Evolutionary conservation across 176 grass and related monocot genomes (phyloP), one percentile per base, ranked within the genome.

Genomic region (Alopecurus myosuroides): DNA sequence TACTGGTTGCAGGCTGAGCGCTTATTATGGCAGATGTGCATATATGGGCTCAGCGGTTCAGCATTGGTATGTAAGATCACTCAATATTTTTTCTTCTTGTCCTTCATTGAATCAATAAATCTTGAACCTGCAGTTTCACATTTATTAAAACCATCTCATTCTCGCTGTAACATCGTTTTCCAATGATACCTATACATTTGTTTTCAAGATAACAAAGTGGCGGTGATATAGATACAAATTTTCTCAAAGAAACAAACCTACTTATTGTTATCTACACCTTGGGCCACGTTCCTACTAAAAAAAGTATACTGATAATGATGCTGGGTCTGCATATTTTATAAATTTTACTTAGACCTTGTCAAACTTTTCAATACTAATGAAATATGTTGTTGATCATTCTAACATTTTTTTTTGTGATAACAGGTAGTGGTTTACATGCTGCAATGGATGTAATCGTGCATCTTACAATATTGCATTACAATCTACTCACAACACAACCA

Each of bases 1-100:
- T 91, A 94, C 62, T 97, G 92, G 95, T 48, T 48, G 45, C 45
- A 48, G 45, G 14, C 45, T 45, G 0, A 45, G 42, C n/a, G 42
- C 2, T 45, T 13, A 45, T 45, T 45, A 45, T 45, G 42, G 45
- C 45, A 48, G 13, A 48, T 48, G 45, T 1, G 3, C 4, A 15
- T 48, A 48, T 14, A 5, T 18, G 13, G 15, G 13, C 60, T 63
- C 15, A 63, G 3, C 0, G 60, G 34, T 29, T 19, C 61, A 63
- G 17, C 18, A 34, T 3, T 12, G 45, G 45, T 48, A 48, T 48
- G 45, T 17, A 48, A 48, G 45, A 48, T 48, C 14, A 17, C 45
- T 48, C 45, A 1, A 4, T 48, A 65, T 34, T 19, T 33, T 65
- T 19, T 30, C 30, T 20, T 35, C 7, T 20, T 9, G 30, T 65